Conservation (phyloP, 257 asterid genomes). For the Plectranthus barbatus region DNA sequence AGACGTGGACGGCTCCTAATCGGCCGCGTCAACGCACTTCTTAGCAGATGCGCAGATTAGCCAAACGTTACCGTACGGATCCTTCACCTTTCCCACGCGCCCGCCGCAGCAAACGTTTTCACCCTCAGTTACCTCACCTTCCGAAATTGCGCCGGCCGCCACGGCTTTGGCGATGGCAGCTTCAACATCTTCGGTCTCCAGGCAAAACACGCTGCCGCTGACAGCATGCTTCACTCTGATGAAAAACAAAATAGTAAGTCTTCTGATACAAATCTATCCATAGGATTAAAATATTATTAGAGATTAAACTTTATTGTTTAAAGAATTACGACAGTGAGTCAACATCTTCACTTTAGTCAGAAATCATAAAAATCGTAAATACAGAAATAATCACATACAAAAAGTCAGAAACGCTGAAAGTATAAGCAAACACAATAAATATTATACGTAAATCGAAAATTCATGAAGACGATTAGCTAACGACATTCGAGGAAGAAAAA, state of each 20-base stretch:
- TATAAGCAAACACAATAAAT: neutral
- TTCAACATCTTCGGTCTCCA: conserved; percentile 56
- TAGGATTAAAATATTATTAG: neutral
- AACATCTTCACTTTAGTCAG: neutral
- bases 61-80: conserved; percentile 77
- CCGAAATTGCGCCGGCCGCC: conserved; percentile 50
- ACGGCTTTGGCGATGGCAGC: conserved; percentile 53
- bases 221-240: conserved; percentile 35
- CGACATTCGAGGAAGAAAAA: neutral
- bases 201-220: conserved; percentile 32
- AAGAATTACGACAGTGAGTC: neutral
- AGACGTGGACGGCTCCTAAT: conserved; percentile 14
- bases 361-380: neutral
- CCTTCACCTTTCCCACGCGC: conserved; percentile 56
- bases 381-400: neutral
- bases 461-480: neutral
- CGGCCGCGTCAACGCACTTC: conserved; percentile 37
- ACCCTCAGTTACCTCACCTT: conserved; percentile 33
- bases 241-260: neutral
- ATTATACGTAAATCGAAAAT: neutral
- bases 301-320: neutral
- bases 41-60: conserved; percentile 36
- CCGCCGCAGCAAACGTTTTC: conserved; percentile 46
- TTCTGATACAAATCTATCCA: neutral
- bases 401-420: too few species aligned